phyloP scores from a whole-genome alignment of 306 rosid species.

The Astragalus membranaceus region DNA sequence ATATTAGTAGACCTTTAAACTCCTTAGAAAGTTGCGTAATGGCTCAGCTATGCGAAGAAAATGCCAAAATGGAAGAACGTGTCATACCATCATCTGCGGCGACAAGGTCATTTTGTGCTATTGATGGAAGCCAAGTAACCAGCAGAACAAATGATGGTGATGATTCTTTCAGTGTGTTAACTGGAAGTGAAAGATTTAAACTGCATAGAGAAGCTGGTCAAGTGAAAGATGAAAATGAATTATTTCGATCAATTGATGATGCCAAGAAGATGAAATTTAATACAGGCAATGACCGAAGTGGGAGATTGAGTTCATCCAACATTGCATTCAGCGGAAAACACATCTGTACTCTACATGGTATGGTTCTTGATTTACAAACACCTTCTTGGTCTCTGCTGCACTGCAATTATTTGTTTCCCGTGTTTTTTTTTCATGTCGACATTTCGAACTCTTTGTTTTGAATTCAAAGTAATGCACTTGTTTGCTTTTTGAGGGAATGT shows the following conservation, averaged over 20 bases:
- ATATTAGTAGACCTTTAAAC: slow-evolving; percentile 34
- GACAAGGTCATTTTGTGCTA: slow-evolving; percentile 34
- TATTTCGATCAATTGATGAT: background rate
- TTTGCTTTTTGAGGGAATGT: background rate
- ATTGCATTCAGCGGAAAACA: slow-evolving; percentile 22
- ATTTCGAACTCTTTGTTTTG: background rate
- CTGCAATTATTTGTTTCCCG: background rate
- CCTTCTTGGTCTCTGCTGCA: background rate
- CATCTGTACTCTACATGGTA: slow-evolving; percentile 31
- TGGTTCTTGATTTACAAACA: background rate
- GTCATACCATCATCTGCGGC: slow-evolving; percentile 31
- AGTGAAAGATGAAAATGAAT: slow-evolving; percentile 26
- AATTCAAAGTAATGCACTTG: background rate
- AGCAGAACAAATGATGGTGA: background rate
- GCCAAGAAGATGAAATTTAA: slow-evolving; percentile 27
- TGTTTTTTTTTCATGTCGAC: background rate
- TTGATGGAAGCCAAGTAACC: slow-evolving; percentile 27
- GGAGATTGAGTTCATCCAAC: slow-evolving; percentile 30
- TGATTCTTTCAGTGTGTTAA: no score
- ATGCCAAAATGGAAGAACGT: slow-evolving; percentile 35
- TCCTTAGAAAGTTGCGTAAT: slow-evolving; percentile 75
- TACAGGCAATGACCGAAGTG: slow-evolving; percentile 24
- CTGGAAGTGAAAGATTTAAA: background rate
- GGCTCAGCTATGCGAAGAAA: slow-evolving; percentile 64
- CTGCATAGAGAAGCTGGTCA: slow-evolving; percentile 19